Evolutionary conservation across 2,329 filamentous ascomycete species (phyloP), one percentile per base, ranked within the genome.

Genomic region (Paraphaeosphaeria sporulosa): DNA sequence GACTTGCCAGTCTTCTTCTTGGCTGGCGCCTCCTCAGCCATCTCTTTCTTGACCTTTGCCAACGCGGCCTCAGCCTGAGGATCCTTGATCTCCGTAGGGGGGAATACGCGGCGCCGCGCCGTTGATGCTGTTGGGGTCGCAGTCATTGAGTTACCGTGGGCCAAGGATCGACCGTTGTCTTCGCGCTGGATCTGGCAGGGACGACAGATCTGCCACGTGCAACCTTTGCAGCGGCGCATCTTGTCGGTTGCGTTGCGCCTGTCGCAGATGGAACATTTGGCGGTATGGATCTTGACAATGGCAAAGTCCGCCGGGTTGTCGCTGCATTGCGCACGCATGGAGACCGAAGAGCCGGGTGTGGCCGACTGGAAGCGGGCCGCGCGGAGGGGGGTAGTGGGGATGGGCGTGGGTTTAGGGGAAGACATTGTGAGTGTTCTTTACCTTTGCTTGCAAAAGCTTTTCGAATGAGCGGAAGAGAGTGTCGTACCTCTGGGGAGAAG

Each of bases 261-360:
- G 50, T 78, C 75, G 62, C 76, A 78, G 17, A 68, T 67, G 2
- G 72, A 71, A 53, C 76, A 78, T 54, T 78, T 78, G n/a, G 76
- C 75, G 0, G 76, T 78, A 48, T 75, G 75, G 8, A 77, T 71
- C 0, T 43, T 63, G 27, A 78, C 61, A 10, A 55, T 52, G 0
- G 27, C 55, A 56, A 75, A 71, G 59, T 70, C 53, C 17, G 64
- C 23, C 23, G 67, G 55, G 65, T 72, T 64, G 0, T 63, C 53
- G 1, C 65, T 64, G 57, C 73, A 76, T 4, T 49, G 47, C 54
- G 62, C 61, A 15, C 61, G 52, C 46, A 8, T 1, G 19, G 32
- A 1, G 50, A 15, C 1, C 12, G 34, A 1, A 49, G 23, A 40
- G 42, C 27, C 42, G 57, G 61, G 50, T 58, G 61, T 3, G 67